Evolutionary conservation across 257 asterid genomes (phyloP).

Genomic region (Solanum tarapatanum): DNA sequence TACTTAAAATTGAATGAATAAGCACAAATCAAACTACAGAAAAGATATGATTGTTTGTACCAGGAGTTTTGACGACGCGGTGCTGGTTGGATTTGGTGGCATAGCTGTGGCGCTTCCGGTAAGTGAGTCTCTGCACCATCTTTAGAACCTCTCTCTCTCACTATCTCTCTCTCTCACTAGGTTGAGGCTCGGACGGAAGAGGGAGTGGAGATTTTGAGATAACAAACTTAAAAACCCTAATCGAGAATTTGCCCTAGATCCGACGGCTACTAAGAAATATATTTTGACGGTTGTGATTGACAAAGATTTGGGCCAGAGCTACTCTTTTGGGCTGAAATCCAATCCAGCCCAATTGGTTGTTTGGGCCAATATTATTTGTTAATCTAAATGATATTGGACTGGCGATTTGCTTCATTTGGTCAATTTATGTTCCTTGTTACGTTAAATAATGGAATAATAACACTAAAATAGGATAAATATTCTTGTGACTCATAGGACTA

Average conservation of each 20-base stretch:
- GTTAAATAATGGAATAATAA: too few species aligned
- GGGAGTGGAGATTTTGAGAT: neutral
- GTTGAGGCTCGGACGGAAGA: neutral
- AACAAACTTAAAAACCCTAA: neutral
- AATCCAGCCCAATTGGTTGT: slow-evolving; percentile 30
- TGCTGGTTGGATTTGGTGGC: slow-evolving; percentile 17
- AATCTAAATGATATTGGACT: neutral
- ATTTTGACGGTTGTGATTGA: neutral
- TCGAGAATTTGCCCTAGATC: slow-evolving; percentile 3
- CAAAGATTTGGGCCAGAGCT: neutral
- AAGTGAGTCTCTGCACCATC: slow-evolving; percentile 14
- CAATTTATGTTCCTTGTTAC: neutral
- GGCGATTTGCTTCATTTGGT: neutral
- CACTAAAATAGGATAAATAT: neutral
- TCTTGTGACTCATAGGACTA: too few species aligned
- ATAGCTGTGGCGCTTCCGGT: slow-evolving; percentile 13
- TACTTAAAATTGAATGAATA: neutral
- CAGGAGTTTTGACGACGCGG: slow-evolving; percentile 14
- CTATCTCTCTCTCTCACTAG: neutral
- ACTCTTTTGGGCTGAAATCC: slow-evolving; percentile 20
- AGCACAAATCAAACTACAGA: neutral
- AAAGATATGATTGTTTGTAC: neutral
- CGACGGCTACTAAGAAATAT: neutral
- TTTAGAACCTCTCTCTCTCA: neutral
- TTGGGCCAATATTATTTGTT: neutral